Percentiles rank a stretch among this genome's conserved stretches.
Conservation (phyloP, 2,329 filamentous ascomycete species). For the Penicillium hordei region DNA sequence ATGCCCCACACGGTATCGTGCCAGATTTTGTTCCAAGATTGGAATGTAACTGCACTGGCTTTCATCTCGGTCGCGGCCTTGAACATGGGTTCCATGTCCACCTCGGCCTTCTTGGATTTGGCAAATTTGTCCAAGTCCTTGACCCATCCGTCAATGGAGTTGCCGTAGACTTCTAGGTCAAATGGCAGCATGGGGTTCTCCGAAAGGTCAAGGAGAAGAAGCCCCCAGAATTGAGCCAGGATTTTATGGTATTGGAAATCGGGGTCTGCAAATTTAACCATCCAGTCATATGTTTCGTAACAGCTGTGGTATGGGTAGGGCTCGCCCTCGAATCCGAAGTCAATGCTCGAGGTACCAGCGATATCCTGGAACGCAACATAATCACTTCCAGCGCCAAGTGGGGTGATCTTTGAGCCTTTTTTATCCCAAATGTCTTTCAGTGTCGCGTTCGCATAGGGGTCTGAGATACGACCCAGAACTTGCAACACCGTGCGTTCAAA, state of each 20-base stretch:
- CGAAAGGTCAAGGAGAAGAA: constrained; percentile 81
- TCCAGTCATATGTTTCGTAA: constrained; percentile 88
- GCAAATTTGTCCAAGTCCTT: constrained; percentile 67
- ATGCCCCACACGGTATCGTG: constrained; percentile 67
- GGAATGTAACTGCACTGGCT: constrained; percentile 63
- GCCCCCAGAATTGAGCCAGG: constrained; percentile 74
- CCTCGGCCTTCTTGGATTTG: constrained; percentile 52
- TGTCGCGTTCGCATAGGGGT: constrained; percentile 70
- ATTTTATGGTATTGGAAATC: constrained; percentile 77
- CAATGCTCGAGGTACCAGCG: constrained; percentile 81
- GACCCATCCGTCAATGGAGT: constrained; percentile 63
- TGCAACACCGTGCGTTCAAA: constrained; percentile 71
- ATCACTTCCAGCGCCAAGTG: constrained; percentile 74
- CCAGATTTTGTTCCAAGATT: constrained; percentile 76
- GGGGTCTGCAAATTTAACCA: constrained; percentile 76
- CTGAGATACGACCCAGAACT: constrained; percentile 70
- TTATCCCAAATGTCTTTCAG: constrained; percentile 74
- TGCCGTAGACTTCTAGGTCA: constrained; percentile 72
- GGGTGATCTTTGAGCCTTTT: constrained; percentile 58
- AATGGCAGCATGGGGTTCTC: constrained; percentile 81
- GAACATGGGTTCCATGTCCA: constrained; percentile 60
- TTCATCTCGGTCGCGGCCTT: constrained; percentile 64
- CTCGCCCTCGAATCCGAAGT: constrained; percentile 73
- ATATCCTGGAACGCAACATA: constrained; percentile 90
- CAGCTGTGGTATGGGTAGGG: constrained; percentile 74